phyloP scores from a whole-genome alignment of 148 eudicot species.

The Drosera capensis region DNA sequence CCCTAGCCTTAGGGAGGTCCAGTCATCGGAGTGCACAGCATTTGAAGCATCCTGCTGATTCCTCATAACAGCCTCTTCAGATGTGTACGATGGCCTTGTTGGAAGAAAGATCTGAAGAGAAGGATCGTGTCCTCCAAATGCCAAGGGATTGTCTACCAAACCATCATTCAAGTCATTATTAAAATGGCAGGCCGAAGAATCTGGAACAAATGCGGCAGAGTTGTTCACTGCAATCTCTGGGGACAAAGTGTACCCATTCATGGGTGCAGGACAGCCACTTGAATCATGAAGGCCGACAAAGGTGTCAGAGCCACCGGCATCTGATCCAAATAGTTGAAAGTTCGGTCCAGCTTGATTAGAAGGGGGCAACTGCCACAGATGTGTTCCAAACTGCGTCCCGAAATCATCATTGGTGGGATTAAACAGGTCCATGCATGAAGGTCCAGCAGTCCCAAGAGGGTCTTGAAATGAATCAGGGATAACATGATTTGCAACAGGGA shows the following conservation, averaged over 20 bases:
- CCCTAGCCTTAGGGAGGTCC: constrained; percentile 92
- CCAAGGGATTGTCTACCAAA: constrained; percentile 49
- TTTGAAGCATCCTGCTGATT: constrained; percentile 43
- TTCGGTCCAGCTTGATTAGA: constrained; percentile 40
- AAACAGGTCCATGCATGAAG: constrained; percentile 52
- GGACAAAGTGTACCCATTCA: constrained; percentile 42
- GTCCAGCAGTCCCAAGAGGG: constrained; percentile 37
- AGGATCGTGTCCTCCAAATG: constrained; percentile 53
- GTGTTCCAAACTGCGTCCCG: constrained; percentile 40
- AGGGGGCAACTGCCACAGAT: constrained; percentile 62
- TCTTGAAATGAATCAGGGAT: constrained; percentile 48
- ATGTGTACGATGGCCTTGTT: constrained; percentile 48
- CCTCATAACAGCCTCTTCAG: constrained; percentile 29
- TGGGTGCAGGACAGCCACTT: constrained; percentile 32
- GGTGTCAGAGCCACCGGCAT: constrained; percentile 41
- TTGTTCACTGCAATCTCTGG: constrained; percentile 36
- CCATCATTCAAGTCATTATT: constrained; percentile 41
- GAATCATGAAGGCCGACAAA: constrained; percentile 38
- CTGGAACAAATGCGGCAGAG: constrained; percentile 28
- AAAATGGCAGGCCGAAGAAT: constrained; percentile 23
- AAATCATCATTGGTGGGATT: constrained; percentile 46
- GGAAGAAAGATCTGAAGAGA: constrained; percentile 76
- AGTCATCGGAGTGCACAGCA: constrained; percentile 51
- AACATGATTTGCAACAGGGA: constrained; percentile 25
- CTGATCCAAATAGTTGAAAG: constrained; percentile 78